Percentiles rank a stretch among this genome's conserved stretches.
phyloP scores from a whole-genome alignment of 257 asterid genomes.

The Nicotiana attenuata region DNA sequence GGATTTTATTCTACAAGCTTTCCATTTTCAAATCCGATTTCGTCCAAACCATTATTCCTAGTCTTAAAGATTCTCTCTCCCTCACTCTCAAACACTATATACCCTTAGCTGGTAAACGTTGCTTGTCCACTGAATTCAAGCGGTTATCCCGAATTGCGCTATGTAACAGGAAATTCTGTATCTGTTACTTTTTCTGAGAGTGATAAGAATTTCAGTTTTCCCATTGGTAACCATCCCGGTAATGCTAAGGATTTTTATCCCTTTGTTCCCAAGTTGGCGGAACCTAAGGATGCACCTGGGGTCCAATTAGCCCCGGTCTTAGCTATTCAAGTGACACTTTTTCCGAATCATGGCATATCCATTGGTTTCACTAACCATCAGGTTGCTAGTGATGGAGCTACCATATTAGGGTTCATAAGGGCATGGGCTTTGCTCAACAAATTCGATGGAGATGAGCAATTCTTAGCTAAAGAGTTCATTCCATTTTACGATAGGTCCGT shows the following conservation, averaged over 20 bases:
- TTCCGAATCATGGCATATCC: constrained; percentile 27
- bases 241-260: constrained; percentile 10
- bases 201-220: background rate
- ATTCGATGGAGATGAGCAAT: too few relatives aligned
- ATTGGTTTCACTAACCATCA: constrained; percentile 22
- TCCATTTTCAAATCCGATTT: too few relatives aligned
- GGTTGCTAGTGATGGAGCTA: constrained; percentile 25
- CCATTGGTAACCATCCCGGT: background rate
- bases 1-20: too few relatives aligned
- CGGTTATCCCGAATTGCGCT: background rate
- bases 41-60: too few relatives aligned
- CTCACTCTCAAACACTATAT: too few relatives aligned
- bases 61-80: too few relatives aligned
- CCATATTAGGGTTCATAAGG: constrained; percentile 16
- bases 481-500: too few relatives aligned
- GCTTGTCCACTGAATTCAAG: background rate
- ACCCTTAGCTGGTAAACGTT: too few relatives aligned
- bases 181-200: background rate
- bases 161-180: constrained; percentile 1
- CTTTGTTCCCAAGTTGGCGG: constrained; percentile 13
- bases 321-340: background rate
- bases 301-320: constrained; percentile 21
- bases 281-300: background rate
- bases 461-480: background rate
- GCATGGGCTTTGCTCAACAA: too few relatives aligned